A percentile compares a stretch with the other conserved stretches of the same genome.
These are phyloP conservation scores for Cryptosporidium viatorum DNA, from an alignment of 169 alveolate genomes.

Conservation along the genomic window DNA sequence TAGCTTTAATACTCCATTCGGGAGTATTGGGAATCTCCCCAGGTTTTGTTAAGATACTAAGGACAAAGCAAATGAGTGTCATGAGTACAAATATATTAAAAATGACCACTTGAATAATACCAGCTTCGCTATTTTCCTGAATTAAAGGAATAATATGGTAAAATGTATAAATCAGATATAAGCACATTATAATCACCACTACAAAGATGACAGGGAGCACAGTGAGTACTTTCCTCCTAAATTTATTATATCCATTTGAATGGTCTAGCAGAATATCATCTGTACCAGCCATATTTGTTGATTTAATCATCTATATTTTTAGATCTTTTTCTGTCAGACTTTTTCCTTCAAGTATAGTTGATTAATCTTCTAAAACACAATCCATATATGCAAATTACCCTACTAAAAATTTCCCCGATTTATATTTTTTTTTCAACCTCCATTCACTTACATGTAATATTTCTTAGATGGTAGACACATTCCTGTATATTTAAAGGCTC, in stretches of 20 bases:
- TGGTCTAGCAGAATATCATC: background rate
- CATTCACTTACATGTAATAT: slow-evolving; percentile 15
- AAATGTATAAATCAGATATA: slow-evolving; percentile 52
- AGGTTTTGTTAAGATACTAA: slow-evolving; percentile 85
- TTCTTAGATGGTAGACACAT: slow-evolving; percentile 65
- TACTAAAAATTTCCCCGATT: background rate
- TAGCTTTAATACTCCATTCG: slow-evolving; percentile 83
- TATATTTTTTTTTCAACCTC: background rate
- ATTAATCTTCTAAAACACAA: background rate
- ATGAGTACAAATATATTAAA: slow-evolving; percentile 77
- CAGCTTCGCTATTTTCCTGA: slow-evolving; percentile 22
- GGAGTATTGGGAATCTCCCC: slow-evolving; percentile 87
- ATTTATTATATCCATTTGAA: background rate
- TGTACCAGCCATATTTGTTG: slow-evolving; percentile 11
- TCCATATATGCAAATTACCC: background rate
- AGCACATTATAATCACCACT: slow-evolving; percentile 5
- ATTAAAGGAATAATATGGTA: slow-evolving; percentile 58
- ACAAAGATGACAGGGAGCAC: slow-evolving; percentile 58
- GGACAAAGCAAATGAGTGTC: slow-evolving; percentile 82
- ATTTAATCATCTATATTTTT: background rate
- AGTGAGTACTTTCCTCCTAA: slow-evolving; percentile 28
- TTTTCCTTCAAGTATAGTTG: background rate
- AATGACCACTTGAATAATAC: slow-evolving; percentile 67
- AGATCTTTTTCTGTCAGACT: slow-evolving; percentile 9
- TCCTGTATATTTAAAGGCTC: slow-evolving; percentile 12